Percentiles rank a stretch among this genome's conserved stretches.
Evolutionary conservation across 495 filamentous ascomycete species (phyloP).

Genomic region (Durotheca rogersii): DNA sequence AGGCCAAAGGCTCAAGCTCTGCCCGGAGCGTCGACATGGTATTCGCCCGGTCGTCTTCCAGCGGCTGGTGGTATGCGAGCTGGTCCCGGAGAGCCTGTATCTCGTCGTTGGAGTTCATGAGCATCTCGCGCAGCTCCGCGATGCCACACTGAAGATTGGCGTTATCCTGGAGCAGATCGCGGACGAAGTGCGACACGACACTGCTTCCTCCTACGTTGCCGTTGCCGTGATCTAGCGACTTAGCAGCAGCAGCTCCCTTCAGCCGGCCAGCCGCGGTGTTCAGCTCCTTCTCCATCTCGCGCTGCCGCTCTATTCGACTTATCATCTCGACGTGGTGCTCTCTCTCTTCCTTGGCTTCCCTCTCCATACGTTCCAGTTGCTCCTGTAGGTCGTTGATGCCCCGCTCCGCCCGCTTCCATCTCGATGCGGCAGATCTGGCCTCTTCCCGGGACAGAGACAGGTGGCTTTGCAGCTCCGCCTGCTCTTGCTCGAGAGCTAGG

Average conservation of each 20-base stretch:
- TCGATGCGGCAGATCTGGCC: slow-evolving; percentile 69
- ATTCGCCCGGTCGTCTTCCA: slow-evolving; percentile 42
- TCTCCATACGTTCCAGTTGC: slow-evolving; percentile 86
- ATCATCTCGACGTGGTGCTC: slow-evolving; percentile 80
- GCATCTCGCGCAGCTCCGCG: slow-evolving; percentile 85
- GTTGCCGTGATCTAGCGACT: slow-evolving; percentile 56
- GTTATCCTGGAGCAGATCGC: slow-evolving; percentile 93
- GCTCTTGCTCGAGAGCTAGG: slow-evolving; percentile 74
- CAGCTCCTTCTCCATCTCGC: slow-evolving; percentile 71
- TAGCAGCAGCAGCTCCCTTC: slow-evolving; percentile 73
- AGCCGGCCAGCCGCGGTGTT: slow-evolving; percentile 72
- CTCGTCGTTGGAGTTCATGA: slow-evolving; percentile 90
- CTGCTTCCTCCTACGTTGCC: slow-evolving; percentile 44
- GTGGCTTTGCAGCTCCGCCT: slow-evolving; percentile 65
- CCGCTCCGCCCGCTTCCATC: slow-evolving; percentile 81
- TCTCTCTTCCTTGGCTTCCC: slow-evolving; percentile 78
- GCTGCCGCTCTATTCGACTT: slow-evolving; percentile 74
- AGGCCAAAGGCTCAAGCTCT: slow-evolving; percentile 62
- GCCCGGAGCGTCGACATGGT: slow-evolving; percentile 60
- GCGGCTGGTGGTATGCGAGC: slow-evolving; percentile 74
- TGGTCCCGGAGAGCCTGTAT: slow-evolving; percentile 84
- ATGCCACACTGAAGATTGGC: slow-evolving; percentile 88
- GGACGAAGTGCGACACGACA: slow-evolving; percentile 90
- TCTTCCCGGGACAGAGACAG: slow-evolving; percentile 66
- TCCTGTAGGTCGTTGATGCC: slow-evolving; percentile 73